phyloP scores from a whole-genome alignment of 1,284 basidiomycete species.

The Bjerkandera adusta region DNA sequence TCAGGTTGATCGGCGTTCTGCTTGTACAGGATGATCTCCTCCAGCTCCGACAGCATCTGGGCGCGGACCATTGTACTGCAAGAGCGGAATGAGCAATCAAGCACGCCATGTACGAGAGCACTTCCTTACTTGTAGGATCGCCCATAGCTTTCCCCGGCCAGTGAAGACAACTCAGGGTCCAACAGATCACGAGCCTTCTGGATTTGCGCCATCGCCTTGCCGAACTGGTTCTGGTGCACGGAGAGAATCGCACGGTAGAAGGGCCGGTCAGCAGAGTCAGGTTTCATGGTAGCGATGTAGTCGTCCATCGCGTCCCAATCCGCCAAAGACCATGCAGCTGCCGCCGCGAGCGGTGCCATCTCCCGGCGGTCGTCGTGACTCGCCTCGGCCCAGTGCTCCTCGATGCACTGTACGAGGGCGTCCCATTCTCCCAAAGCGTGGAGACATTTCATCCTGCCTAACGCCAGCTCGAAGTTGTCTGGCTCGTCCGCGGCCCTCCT shows the following conservation, averaged over 20 bases:
- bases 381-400: conserved; percentile 87
- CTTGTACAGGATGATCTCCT: conserved; percentile 98
- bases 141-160: conserved; percentile 95
- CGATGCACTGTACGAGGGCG: conserved; percentile 82
- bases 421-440: conserved; percentile 99
- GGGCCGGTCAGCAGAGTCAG: conserved; percentile 90
- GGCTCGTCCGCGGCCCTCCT: conserved; percentile 73
- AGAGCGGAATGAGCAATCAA: conserved; percentile 17
- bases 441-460: conserved; percentile 93
- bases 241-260: conserved; percentile 97
- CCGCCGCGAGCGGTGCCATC: conserved; percentile 96
- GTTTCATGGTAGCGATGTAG: conserved; percentile 93
- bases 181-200: conserved; percentile 93
- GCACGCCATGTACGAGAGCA: conserved; percentile 1
- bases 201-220: conserved; percentile 88
- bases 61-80: conserved; percentile 91
- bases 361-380: conserved; percentile 83
- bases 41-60: conserved; percentile 97
- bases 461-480: conserved; percentile 68
- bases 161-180: conserved; percentile 89
- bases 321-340: conserved; percentile 94
- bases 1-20: conserved; percentile 93
- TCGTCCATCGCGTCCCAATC: conserved; percentile 99
- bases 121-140: conserved; percentile 88
- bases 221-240: conserved; percentile 95